Percentiles rank a stretch among this genome's conserved stretches.
Evolutionary conservation across 2,329 filamentous ascomycete genomes (phyloP).

Genomic region (Talaromyces funiculosus): DNA sequence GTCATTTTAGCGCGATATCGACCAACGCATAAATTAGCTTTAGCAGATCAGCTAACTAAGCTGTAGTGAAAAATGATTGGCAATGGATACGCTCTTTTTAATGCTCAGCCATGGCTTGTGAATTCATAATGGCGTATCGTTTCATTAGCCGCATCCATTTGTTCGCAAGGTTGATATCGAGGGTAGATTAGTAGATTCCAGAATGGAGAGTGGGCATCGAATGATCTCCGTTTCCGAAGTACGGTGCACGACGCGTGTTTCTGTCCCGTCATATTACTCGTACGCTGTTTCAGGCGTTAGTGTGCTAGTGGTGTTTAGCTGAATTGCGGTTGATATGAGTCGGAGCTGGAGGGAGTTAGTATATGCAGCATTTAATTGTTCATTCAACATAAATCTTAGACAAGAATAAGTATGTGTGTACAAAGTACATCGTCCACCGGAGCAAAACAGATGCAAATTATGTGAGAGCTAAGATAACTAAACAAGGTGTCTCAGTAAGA

Average conservation of each 20-base stretch:
- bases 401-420: neutral
- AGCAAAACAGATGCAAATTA: neutral
- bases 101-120: neutral
- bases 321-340: neutral
- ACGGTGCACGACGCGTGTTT: neutral
- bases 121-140: neutral
- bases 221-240: neutral
- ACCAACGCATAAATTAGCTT: neutral
- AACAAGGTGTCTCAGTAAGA: slow-evolving; percentile 6
- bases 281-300: neutral
- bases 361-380: no score
- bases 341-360: neutral
- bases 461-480: neutral
- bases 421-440: neutral
- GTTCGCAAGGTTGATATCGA: neutral
- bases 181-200: neutral
- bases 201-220: neutral
- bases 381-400: neutral
- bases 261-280: slow-evolving; percentile 5
- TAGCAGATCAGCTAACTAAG: neutral
- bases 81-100: neutral
- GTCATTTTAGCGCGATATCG: slow-evolving; percentile 1
- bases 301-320: neutral
- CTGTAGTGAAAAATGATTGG: neutral
- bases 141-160: neutral